Base-by-base conservation (phyloP, 768 basidiomycete genomes). In the Suillus occidentalis region DNA sequence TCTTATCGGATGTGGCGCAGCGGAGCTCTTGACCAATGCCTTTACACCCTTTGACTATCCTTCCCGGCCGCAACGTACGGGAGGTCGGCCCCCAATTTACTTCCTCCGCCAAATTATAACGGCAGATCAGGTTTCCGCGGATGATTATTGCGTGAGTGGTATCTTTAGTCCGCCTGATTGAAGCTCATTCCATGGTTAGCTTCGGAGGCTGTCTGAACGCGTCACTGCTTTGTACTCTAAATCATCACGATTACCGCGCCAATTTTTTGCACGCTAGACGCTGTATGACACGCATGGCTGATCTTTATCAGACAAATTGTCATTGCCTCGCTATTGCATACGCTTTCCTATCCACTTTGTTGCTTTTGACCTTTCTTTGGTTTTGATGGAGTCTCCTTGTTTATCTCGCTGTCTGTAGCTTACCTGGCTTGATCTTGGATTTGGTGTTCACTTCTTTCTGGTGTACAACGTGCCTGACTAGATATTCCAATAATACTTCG, bases 1-100 rank as follows among this genome's bases (percentile, higher is more conserved):
- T 42, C 47, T 55, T 13, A 4, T 65, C 16, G 59, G 49, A n/a
- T 71, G 72, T 59, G 67, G 70, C 9, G 65, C 56, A 10, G 61
- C 56, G 10, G 60, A 43, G 34, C 43, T 71, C 2, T 6, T 73
- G 39, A 69, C 63, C 1, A 63, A 61, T 13, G 61, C 65, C n/a
- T 61, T 65, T 20, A 65, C 63, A 1, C 70, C 72, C 6, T 72
- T 61, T 49, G n/a, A 65, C 4, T 20, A 45, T 31, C 64, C 47
- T 10, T 49, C 31, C 12, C 65, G 62, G 36, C 16, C 22, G 18
- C 42, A 20, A 6, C 39, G 40, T 25, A 4, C 39, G 12, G 39
- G 39, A 12, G 25, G 9, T 42, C 14, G 25, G 56, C 5, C 25
- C 16, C 58, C 39, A 28, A 10, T 59, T 6, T 10, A 18, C 16